Base-by-base conservation (phyloP, 2,329 filamentous ascomycete genomes). In the Curvularia lunata region DNA sequence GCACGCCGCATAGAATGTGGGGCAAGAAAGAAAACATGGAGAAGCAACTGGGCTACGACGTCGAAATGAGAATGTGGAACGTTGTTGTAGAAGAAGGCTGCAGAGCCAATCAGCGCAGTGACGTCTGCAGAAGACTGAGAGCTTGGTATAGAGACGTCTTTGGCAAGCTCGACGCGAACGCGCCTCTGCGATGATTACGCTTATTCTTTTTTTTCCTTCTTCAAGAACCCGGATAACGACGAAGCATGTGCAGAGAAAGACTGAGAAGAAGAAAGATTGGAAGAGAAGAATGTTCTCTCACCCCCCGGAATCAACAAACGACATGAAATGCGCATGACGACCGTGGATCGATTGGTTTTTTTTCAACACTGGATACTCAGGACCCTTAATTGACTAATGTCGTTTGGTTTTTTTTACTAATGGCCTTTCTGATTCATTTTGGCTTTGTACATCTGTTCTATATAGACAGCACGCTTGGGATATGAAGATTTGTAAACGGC, bases 51-150 rank as follows among this genome's bases (percentile, higher is more conserved):
- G 69, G 66, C 8, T 66, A 61, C 27, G 69, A 73, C 42, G 51
- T 69, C n/a, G 70, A 73, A 54, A 55, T 54, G 37, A 38, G 55
- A n/a, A 4, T 71, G 28, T 73, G 69, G 69, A 64, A 67, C 12
- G 63, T 61, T 5, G 43, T 72, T 6, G 32, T 52, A 3, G 62
- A 67, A 19, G 66, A 69, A 28, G 66, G 62, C 2, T 73, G 70
- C 52, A 65, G 65, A 47, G 45, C 34, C 6, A 47, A 65, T 21
- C 21, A 27, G 1, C 50, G 18, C 37, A 54, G 47, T 10, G 59
- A 62, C 25, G 43, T 42, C 19, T 72, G 69, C 41, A 57, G 41
- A 21, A 41, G 49, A 18, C 16, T 71, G 0, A 46, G 34, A 18
- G 49, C 38, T 3, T 64, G 63, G 58, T 56, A 64, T 7, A 13